Evolutionary conservation across 768 basidiomycete genomes (phyloP).

Genomic region (Tricholoma flavovirens): DNA sequence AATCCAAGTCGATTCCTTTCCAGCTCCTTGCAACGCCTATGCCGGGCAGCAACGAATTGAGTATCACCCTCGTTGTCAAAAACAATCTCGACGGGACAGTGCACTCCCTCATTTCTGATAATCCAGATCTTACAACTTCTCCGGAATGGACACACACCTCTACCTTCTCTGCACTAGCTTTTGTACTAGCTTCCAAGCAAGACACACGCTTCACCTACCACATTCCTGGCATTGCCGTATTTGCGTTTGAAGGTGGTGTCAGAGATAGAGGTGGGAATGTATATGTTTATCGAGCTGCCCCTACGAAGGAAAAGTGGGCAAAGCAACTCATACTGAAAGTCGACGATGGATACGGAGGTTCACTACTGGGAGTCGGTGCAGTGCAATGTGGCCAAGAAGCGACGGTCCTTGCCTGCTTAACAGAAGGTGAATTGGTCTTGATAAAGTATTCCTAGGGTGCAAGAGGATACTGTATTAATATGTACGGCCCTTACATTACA

Average conservation of each 20-base stretch:
- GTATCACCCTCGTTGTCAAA: conserved; percentile 55
- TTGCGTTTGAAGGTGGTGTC: conserved; percentile 81
- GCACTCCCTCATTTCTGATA: conserved; percentile 41
- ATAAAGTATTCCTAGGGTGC: conserved; percentile 28
- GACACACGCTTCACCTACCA: conserved; percentile 88
- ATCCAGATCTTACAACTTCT: conserved; percentile 11
- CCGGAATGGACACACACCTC: conserved; percentile 65
- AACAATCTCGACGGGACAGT: conserved; percentile 68
- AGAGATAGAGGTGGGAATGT: conserved; percentile 71
- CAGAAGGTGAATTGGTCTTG: conserved; percentile 70
- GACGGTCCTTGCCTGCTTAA: conserved; percentile 59
- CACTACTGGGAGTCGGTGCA: conserved; percentile 70
- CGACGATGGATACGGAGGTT: conserved; percentile 62
- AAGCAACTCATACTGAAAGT: conserved; percentile 81
- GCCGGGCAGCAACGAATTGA: conserved; percentile 40
- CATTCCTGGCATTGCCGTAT: conserved; percentile 44
- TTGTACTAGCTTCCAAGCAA: conserved; percentile 89
- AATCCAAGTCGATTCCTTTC: conserved; percentile 31
- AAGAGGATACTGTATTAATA: conserved; percentile 9
- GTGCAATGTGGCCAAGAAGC: conserved; percentile 29
- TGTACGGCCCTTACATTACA: conserved; percentile 7
- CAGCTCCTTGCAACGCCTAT: conserved; percentile 66
- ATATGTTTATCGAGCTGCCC: conserved; percentile 72
- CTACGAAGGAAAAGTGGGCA: conserved; percentile 50
- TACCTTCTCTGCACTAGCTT: conserved; percentile 88